These are phyloP conservation scores for Gaertneriomyces semiglobifer DNA, from an alignment of 192 early-diverging fungal genomes.

Conservation along the genomic window DNA sequence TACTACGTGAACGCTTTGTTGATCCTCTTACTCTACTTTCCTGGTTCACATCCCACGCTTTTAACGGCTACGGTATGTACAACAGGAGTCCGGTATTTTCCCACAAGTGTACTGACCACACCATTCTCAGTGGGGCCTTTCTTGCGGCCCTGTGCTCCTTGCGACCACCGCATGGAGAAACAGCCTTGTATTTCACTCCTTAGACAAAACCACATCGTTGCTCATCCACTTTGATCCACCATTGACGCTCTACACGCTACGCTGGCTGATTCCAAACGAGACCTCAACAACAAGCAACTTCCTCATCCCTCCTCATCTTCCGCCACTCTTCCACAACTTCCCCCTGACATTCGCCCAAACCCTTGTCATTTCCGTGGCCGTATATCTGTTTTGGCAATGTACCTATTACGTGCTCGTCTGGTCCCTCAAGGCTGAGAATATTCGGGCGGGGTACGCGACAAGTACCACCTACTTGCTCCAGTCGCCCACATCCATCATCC, in stretches of 20 bases:
- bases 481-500: conserved; percentile 35
- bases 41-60: conserved; percentile 34
- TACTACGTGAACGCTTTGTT: conserved; percentile 54
- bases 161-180: conserved; percentile 57
- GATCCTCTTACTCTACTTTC: conserved; percentile 52
- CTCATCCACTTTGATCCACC: conserved; percentile 64
- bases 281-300: conserved; percentile 26
- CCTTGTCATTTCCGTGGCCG: conserved; percentile 30
- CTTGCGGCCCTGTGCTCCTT: conserved; percentile 64
- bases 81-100: too few species aligned
- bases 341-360: conserved; percentile 20
- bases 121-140: conserved; percentile 26
- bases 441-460: conserved; percentile 46
- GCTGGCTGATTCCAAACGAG: conserved; percentile 48
- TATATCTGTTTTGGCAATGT: conserved; percentile 47
- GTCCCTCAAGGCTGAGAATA: conserved; percentile 30
- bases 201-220: conserved; percentile 62
- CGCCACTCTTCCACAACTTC: neutral
- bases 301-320: neutral
- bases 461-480: conserved; percentile 62
- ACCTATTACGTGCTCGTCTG: conserved; percentile 38
- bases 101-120: too few species aligned
- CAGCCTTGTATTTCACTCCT: conserved; percentile 55
- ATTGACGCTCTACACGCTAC: conserved; percentile 52
- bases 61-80: conserved; percentile 29